These are phyloP conservation scores for Colletotrichum aenigma DNA, from an alignment of 2,329 filamentous ascomycete genomes.

Conservation along the genomic window DNA sequence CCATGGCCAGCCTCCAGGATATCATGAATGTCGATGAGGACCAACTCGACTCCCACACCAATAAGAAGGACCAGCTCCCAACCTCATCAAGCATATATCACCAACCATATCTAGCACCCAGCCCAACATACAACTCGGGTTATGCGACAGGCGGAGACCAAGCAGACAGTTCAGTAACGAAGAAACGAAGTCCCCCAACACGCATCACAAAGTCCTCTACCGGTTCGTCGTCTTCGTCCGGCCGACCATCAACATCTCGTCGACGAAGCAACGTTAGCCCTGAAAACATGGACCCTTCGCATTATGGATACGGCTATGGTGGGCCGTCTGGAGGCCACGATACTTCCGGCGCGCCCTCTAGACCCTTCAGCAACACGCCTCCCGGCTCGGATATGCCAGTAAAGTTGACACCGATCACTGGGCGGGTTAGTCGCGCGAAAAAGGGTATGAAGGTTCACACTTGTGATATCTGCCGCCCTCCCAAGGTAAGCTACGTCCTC, in stretches of 20 bases:
- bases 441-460: conserved; percentile 63
- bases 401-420: conserved; percentile 61
- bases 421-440: conserved; percentile 61
- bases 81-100: conserved; percentile 36
- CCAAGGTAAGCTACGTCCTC: conserved; percentile 45
- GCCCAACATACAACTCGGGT: conserved; percentile 37
- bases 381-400: conserved; percentile 42
- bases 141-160: conserved; percentile 43
- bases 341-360: conserved; percentile 36
- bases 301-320: conserved; percentile 22
- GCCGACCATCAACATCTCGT: conserved; percentile 26
- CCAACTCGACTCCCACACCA: conserved; percentile 42
- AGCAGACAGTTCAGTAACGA: conserved; percentile 33
- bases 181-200: conserved; percentile 38
- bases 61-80: conserved; percentile 49
- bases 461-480: conserved; percentile 55
- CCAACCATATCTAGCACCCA: conserved; percentile 33
- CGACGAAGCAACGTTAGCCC: conserved; percentile 50
- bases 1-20: conserved; percentile 60
- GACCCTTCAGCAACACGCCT: conserved; percentile 42
- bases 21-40: conserved; percentile 63
- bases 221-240: conserved; percentile 25
- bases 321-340: conserved; percentile 25
- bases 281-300: conserved; percentile 53
- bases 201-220: conserved; percentile 33